Base-by-base conservation (phyloP, 192 early-diverging fungal genomes). In the Backusella tarrabulga region DNA sequence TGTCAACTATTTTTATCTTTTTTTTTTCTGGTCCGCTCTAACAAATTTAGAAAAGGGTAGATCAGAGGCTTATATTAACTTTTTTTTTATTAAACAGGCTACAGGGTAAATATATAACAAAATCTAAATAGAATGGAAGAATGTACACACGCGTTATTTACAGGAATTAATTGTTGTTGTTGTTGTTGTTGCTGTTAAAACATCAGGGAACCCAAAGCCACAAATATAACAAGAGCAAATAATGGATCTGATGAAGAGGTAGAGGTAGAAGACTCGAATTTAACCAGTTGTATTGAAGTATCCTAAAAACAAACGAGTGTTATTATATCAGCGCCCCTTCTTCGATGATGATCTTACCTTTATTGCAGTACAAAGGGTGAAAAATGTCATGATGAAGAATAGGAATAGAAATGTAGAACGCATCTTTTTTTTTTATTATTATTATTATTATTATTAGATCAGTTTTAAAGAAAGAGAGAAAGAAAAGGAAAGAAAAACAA, bases 151-250 rank as follows among this genome's bases (percentile, higher is more conserved):
- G 21, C 19, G 38, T 40, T 50, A 71, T 40, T 38, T 26, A 41
- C 23, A 40, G 42, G 46, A 50, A 71, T 3, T 41, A 2, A 36
- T 38, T n/a, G n/a, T 32, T 32, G 1, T 32, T 32, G 32, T 32
- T 32, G 32, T 1, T 32, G 29, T 5, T 23, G 7, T 4, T 38
- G 19, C 5, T 36, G 15, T 44, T 72, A 72, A 32, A 72, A 72
- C 70, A 72, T 72, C 23, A 72, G 41, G 17, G 70, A 72, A 15
- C 41, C 29, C 2, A 72, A 42, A 12, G 70, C 70, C 21, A 72
- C 70, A 34, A 72, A 72, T 14, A 72, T 72, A 34, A 72, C 70
- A 6, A 72, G 70, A 34, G 70, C 70, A 19, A 72, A 42, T 44
- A 72, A 32, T 34, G 70, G 70, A 50, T 72, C 70, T 29, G 70